Evolutionary conservation across 768 basidiomycete species (phyloP), one percentile per base, ranked within the genome.

Genomic region (Boletus vermiculosoides): DNA sequence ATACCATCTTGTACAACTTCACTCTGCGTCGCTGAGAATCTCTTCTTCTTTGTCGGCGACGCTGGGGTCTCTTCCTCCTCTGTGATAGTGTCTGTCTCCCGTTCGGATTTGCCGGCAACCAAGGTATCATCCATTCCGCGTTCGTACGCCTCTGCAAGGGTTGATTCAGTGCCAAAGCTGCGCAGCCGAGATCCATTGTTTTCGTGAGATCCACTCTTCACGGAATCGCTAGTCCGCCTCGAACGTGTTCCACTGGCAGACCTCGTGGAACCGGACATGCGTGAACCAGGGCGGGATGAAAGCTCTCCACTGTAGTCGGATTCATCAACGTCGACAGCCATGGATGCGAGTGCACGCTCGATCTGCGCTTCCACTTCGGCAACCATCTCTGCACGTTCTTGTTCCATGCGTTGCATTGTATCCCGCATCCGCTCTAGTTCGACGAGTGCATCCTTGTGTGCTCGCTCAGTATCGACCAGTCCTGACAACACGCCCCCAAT

Each of bases 311-410:
- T 80, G 55, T 88, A 88, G 63, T 92, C 90, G 18, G 88, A 90
- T 52, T 90, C 88, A 5, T 72, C 71, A 52, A 88, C 78, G 61
- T 86, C 88, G 57, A 92, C 87, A 25, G 87, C 85, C 90, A 94
- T 92, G 25, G 88, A 88, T 28, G 83, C 87, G 49, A 94, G 78
- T 0, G 92, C 92, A 55, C 88, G 81, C 71, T 93, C 92, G 64
- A 94, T 94, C 75, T 94, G 92, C 28, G 88, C 89, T 68, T 94
- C 92, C 23, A 94, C 91, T 73, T 94, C 92, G n/a, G 90, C 90
- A 41, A 94, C 87, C 92, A 92, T 91, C 66, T 87, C 88, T 51
- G 86, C 83, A 59, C 92, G 89, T 74, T 90, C 92, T 65, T 83
- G 76, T 69, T 94, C 92, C 91, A 94, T 92, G 66, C 74, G 83